Conservation (phyloP, 495 filamentous ascomycete genomes). For the Penicillium arizonense region DNA sequence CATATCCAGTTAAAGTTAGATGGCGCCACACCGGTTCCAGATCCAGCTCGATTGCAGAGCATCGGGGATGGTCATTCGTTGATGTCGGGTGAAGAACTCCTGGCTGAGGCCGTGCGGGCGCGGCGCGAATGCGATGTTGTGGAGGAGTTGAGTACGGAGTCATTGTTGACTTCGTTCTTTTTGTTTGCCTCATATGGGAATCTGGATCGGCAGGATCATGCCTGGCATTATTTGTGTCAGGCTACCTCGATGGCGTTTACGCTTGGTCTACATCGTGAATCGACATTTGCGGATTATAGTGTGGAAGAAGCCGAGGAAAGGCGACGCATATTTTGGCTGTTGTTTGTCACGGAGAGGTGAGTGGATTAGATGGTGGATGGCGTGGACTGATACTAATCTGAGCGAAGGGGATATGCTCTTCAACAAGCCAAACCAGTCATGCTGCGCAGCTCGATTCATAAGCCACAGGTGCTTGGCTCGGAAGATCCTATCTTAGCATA, state of each 20-base stretch:
- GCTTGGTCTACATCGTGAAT: slow-evolving; percentile 58
- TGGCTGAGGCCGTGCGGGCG: slow-evolving; percentile 74
- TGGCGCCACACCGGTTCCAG: slow-evolving; percentile 52
- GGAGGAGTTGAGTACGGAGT: slow-evolving; percentile 59
- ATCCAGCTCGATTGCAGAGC: slow-evolving; percentile 51
- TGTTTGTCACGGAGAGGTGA: slow-evolving; percentile 61
- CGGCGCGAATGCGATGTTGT: slow-evolving; percentile 73
- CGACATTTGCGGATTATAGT: slow-evolving; percentile 44
- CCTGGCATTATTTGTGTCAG: slow-evolving; percentile 65
- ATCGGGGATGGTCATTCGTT: slow-evolving; percentile 46
- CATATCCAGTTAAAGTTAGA: slow-evolving; percentile 72
- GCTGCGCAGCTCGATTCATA: slow-evolving; percentile 48
- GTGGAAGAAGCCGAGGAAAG: slow-evolving; percentile 50
- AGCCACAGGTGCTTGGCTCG: slow-evolving; percentile 45
- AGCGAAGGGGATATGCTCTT: slow-evolving; percentile 41
- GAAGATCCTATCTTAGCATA: slow-evolving; percentile 46
- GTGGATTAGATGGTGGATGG: neutral
- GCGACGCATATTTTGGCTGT: slow-evolving; percentile 61
- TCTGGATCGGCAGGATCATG: slow-evolving; percentile 52
- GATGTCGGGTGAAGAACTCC: slow-evolving; percentile 50
- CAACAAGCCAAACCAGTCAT: slow-evolving; percentile 56
- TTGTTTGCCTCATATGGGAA: slow-evolving; percentile 74
- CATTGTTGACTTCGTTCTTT: slow-evolving; percentile 76
- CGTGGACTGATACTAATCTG: neutral
- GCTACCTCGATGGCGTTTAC: slow-evolving; percentile 57